phyloP scores from a whole-genome alignment of 1,284 basidiomycete genomes.

The Singerocomus rubriflavus region DNA sequence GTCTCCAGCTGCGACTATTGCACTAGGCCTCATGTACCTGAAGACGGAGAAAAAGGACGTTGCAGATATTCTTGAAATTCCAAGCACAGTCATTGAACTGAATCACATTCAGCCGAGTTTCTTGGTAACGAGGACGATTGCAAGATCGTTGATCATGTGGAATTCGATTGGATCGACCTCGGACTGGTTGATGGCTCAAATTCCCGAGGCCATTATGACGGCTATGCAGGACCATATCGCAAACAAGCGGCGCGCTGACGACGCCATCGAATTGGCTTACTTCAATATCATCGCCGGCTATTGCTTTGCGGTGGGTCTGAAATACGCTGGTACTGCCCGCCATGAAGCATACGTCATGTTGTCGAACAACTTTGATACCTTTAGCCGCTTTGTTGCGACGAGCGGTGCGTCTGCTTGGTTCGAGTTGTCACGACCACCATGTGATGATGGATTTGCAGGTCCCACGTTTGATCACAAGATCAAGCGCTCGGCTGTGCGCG shows the following conservation, averaged over 20 bases:
- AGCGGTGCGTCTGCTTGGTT: conserved; percentile 45
- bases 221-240: conserved; percentile 51
- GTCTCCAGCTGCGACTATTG: conserved; percentile 87
- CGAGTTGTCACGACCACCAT: not conserved
- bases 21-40: conserved; percentile 90
- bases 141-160: conserved; percentile 87
- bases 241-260: conserved; percentile 58
- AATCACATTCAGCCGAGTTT: conserved; percentile 89
- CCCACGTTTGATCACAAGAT: conserved; percentile 82
- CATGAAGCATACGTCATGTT: conserved; percentile 84
- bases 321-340: conserved; percentile 89
- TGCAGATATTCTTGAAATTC: conserved; percentile 80
- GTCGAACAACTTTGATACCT: conserved; percentile 77
- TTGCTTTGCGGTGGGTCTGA: conserved; percentile 89
- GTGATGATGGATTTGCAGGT: conserved; percentile 38
- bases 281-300: conserved; percentile 88
- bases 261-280: conserved; percentile 81
- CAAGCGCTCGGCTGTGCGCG: conserved; percentile 81
- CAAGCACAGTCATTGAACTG: conserved; percentile 74
- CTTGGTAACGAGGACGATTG: conserved; percentile 77
- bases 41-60: conserved; percentile 82
- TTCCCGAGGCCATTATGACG: conserved; percentile 68
- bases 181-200: conserved; percentile 75
- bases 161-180: conserved; percentile 67
- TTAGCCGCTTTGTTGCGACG: conserved; percentile 64